Conservation (phyloP, 2,329 filamentous ascomycete genomes). For the Metarhizium guizhouense region DNA sequence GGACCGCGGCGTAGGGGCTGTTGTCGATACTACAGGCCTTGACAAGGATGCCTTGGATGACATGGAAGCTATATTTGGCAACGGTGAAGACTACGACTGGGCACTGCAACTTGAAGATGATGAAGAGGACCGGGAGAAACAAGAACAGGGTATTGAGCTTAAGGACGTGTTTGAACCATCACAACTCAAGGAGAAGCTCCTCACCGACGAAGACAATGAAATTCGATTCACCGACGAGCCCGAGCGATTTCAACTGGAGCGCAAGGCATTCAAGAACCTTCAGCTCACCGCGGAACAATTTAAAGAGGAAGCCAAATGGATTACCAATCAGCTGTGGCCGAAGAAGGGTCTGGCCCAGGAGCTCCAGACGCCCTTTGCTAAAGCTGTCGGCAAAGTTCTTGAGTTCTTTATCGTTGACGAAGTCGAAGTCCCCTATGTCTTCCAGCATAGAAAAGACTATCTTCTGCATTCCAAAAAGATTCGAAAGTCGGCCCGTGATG, state of each 20-base stretch:
- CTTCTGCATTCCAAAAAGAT: conserved; percentile 79
- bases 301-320: conserved; percentile 85
- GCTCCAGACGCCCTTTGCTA: conserved; percentile 73
- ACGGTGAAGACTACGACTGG: conserved; percentile 93
- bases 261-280: conserved; percentile 78
- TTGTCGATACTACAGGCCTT: conserved; percentile 73
- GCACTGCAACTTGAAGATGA: conserved; percentile 83
- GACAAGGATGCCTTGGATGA: conserved; percentile 92
- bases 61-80: conserved; percentile 92
- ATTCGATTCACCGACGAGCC: conserved; percentile 86
- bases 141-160: conserved; percentile 79
- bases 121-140: conserved; percentile 67
- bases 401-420: conserved; percentile 94
- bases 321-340: conserved; percentile 79
- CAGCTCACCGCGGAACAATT: conserved; percentile 77
- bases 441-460: conserved; percentile 96
- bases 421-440: conserved; percentile 94
- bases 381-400: conserved; percentile 82
- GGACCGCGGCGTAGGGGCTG: conserved; percentile 57
- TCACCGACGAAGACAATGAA: conserved; percentile 89
- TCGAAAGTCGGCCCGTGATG: conserved; percentile 50
- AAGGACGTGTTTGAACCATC: conserved; percentile 98
- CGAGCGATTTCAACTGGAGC: conserved; percentile 86
- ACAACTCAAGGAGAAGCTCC: conserved; percentile 84
- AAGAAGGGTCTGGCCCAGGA: conserved; percentile 70